phyloP scores from a whole-genome alignment of 2,329 filamentous ascomycete species.

The Xylariaceae sp. region DNA sequence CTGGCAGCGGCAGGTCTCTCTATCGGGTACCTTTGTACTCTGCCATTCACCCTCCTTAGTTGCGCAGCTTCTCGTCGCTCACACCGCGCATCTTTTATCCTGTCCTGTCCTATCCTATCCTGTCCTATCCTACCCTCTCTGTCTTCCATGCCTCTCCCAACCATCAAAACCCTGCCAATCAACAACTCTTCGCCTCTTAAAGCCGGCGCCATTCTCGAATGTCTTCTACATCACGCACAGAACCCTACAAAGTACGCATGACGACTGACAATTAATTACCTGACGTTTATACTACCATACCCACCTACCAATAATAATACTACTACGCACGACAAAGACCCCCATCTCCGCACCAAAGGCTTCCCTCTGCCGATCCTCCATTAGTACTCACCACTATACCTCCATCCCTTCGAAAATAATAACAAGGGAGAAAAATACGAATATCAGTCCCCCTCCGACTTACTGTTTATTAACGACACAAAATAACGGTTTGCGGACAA shows the following conservation, averaged over 20 bases:
- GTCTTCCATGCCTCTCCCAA: background rate
- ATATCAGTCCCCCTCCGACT: background rate
- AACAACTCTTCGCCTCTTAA: background rate
- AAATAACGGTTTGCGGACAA: background rate
- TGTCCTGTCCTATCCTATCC: background rate
- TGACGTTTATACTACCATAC: background rate
- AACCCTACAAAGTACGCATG: background rate
- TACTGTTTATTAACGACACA: background rate
- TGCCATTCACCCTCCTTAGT: background rate
- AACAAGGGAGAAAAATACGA: background rate
- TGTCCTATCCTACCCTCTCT: background rate
- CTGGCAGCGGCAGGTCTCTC: background rate
- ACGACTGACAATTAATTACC: background rate
- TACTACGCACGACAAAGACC: background rate
- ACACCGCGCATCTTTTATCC: background rate
- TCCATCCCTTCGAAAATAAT: background rate
- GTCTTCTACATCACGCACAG: background rate
- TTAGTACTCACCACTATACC: conserved; percentile 2
- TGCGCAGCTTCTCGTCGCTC: background rate
- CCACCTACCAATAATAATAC: background rate
- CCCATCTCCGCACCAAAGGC: conserved; percentile 4
- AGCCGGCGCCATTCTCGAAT: background rate
- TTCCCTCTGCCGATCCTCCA: conserved; percentile 11
- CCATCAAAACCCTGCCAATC: background rate
- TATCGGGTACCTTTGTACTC: too few relatives aligned